phyloP scores from a whole-genome alignment of 2,329 filamentous ascomycete genomes.

The Phialophora verrucosa region DNA sequence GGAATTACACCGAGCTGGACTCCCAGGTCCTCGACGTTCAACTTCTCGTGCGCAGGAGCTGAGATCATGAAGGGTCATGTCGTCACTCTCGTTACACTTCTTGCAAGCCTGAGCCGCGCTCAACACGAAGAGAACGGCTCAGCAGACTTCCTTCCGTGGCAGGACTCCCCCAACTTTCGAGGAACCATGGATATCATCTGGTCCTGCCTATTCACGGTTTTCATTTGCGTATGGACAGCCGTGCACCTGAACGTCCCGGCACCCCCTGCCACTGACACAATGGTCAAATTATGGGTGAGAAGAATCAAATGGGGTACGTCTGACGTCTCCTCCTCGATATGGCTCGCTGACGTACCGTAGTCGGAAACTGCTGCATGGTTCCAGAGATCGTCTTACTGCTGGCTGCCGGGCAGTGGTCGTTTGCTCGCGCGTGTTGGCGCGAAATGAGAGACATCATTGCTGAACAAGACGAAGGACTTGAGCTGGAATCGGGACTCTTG shows the following conservation, averaged over 20 bases:
- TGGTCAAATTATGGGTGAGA: conserved; percentile 13
- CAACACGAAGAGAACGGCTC: conserved; percentile 6
- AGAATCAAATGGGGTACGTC: conserved; percentile 20
- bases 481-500: conserved; percentile 8
- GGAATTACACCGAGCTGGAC: not conserved
- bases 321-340: not conserved
- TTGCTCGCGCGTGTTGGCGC: conserved; percentile 24
- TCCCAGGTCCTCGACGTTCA: not conserved
- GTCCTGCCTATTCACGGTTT: conserved; percentile 24
- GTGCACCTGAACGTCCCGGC: conserved; percentile 27
- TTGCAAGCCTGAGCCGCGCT: conserved; percentile 1
- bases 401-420: conserved; percentile 22
- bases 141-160: conserved; percentile 15
- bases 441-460: conserved; percentile 23
- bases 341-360: conserved; percentile 7
- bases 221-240: conserved; percentile 24
- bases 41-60: not conserved
- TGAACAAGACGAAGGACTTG: conserved; percentile 15
- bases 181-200: conserved; percentile 29
- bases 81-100: not conserved
- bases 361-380: conserved; percentile 24
- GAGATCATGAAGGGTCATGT: not conserved
- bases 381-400: conserved; percentile 19
- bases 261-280: conserved; percentile 14
- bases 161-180: conserved; percentile 17